Evolutionary conservation across 2,329 filamentous ascomycete species (phyloP), one percentile per base, ranked within the genome.

Genomic region (Beauveria bassiana): DNA sequence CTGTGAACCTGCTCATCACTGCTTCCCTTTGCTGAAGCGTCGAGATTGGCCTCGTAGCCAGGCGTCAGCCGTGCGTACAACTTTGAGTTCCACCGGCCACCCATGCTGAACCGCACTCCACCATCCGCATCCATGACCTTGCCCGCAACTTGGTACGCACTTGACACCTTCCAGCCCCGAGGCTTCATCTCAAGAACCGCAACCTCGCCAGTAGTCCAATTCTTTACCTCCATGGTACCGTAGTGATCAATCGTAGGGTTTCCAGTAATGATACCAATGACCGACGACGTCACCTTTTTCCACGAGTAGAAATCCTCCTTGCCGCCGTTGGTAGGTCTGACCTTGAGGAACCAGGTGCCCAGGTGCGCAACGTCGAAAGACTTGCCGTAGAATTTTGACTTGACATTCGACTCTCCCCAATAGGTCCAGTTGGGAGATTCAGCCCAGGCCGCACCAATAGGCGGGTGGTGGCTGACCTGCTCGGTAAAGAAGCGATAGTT

Each of bases 401-500:
- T 93, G 64, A 98, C 92, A 10, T 91, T 89, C 31, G 92, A 96
- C 76, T 99, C 95, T 64, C 95, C 95, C 80, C 90, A 98, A 78
- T 99, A 99, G 61, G 93, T 93, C 95, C 95, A 99, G 68, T 89
- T 91, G 16, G 93, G 86, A 5, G 91, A 89, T 74, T 99, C 95
- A 9, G 93, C 93, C 81, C 89, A 95, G 0, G 92, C 93, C 20
- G 96, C 95, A 66, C 95, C 93, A 68, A 99, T 84, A 0, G 95
- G 95, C 34, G 95, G 95, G 75, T 99, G 95, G 73, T 99, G 95
- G 76, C 91, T 96, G 69, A 99, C 93, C 78, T 99, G 95, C 75
- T 99, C 95, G 64, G 96, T 91, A 77, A 98, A 96, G 82, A 98
- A 98, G 66, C 95, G 91, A 78, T 96, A 99, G 63, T 93, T 93